Base-by-base conservation (phyloP, 2,329 filamentous ascomycete species). In the Cladosporium sp. region DNA sequence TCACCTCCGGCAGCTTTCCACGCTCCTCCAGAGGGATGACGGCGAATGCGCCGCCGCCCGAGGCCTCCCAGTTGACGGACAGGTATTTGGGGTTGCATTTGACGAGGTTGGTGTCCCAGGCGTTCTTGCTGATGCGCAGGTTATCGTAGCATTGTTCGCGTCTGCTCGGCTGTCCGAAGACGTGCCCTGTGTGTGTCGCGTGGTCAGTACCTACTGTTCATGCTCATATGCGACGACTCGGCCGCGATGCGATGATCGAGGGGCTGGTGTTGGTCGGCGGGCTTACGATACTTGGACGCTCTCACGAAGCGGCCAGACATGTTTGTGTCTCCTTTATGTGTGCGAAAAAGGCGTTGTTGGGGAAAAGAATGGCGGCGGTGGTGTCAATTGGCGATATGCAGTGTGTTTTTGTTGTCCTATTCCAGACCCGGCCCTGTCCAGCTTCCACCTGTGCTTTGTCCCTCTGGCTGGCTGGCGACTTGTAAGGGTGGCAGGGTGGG, bases 71-170 rank as follows among this genome's bases (percentile, higher is more conserved):
- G 79, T 99, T 99, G 75, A 99, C 91, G 5, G 93, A 86, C 61
- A 99, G 80, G 71, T 93, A 97, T 71, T 95, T 85, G 43, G 93
- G 91, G 72, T 99, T 99, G 69, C 84, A 93, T 86, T 97, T 97
- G 75, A 97, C 82, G 67, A 99, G 77, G 76, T 99, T 99, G 65
- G 91, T 96, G 72, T 99, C 93, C 93, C 93, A 99, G 50, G 93
- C 93, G 84, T 99, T 99, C 73, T 87, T 89, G 67, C 90, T 96
- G 72, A 99, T 89, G 69, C 89, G 89, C 61, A 99, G 78, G 73
- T 97, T 97, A 73, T 99, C 93, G 75, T 97, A 99, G 79, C 91
- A 96, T 80, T 89, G 88, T 71, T 99, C 93, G 82, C 96, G 96
- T 73, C 89, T 86, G 60, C 91, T 95, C 56, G 89, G 77, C 75